Percentiles rank a stretch among this genome's conserved stretches.
Conservation (phyloP, 306 rosid species). For the Casuarina equisetifolia region DNA sequence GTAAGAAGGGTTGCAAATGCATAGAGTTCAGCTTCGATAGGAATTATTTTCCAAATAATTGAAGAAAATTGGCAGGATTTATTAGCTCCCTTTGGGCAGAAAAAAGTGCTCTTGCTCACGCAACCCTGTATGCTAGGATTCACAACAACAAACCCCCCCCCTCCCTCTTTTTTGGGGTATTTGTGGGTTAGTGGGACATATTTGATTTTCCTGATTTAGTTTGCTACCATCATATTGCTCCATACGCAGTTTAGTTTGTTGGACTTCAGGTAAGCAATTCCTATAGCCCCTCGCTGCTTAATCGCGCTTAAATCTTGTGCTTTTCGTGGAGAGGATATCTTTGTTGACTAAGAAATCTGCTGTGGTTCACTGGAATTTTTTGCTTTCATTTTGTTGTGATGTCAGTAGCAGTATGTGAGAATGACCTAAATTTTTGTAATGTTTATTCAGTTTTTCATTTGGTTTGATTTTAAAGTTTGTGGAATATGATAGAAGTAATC, state of each 20-base stretch:
- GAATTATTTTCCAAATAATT: not conserved
- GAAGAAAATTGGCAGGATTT: conserved; percentile 7
- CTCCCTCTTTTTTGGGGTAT: not conserved
- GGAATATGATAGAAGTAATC: not conserved
- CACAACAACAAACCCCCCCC: too few relatives aligned
- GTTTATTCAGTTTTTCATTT: not conserved
- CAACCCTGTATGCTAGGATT: not conserved
- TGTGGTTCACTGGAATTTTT: not conserved
- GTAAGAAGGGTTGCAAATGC: not conserved
- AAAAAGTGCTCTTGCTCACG: conserved; percentile 9
- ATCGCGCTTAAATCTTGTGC: not conserved
- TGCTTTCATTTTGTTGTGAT: not conserved
- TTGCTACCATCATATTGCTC: not conserved
- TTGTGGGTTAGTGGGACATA: not conserved
- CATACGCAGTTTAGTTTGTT: not conserved
- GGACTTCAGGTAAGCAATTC: not conserved
- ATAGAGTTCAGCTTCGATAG: not conserved
- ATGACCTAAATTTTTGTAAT: not conserved
- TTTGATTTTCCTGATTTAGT: conserved; percentile 13
- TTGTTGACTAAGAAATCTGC: conserved; percentile 4
- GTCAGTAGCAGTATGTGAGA: not conserved
- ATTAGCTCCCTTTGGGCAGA: conserved; percentile 15
- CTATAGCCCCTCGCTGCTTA: not conserved
- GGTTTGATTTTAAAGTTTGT: not conserved
- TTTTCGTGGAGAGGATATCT: not conserved